phyloP scores from a whole-genome alignment of 169 alveolate species.

The Cryptosporidium tyzzeri region DNA sequence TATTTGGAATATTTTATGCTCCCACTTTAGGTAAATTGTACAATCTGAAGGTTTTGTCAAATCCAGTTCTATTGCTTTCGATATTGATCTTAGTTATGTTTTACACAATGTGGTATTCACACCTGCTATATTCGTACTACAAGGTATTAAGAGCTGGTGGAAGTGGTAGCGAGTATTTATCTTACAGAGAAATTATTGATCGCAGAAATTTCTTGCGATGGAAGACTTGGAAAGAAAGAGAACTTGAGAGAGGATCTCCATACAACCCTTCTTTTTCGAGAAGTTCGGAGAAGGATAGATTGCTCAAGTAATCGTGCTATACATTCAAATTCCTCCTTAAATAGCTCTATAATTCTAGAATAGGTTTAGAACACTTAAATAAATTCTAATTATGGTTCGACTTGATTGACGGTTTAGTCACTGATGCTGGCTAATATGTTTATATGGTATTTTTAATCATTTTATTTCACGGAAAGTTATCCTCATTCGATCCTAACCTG shows the following conservation, averaged over 20 bases:
- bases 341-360: neutral
- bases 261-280: slow-evolving; percentile 54
- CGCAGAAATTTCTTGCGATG: slow-evolving; percentile 61
- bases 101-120: slow-evolving; percentile 49
- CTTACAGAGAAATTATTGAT: slow-evolving; percentile 73
- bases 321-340: neutral
- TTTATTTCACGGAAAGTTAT: too few species aligned
- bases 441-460: neutral
- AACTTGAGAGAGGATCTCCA: slow-evolving; percentile 68
- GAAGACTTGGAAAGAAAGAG: slow-evolving; percentile 76
- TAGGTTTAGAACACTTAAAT: neutral
- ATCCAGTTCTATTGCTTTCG: slow-evolving; percentile 24
- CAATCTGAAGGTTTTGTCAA: slow-evolving; percentile 1
- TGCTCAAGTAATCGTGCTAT: slow-evolving; percentile 24
- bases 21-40: slow-evolving; percentile 11
- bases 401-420: neutral
- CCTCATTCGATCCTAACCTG: neutral
- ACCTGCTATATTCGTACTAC: slow-evolving; percentile 52
- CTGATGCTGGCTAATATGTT: neutral
- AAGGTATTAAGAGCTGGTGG: slow-evolving; percentile 73
- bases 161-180: slow-evolving; percentile 66
- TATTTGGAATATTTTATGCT: slow-evolving; percentile 40
- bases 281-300: slow-evolving; percentile 69
- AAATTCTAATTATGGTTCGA: neutral
- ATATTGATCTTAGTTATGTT: slow-evolving; percentile 15